Percentiles rank a stretch among this genome's conserved stretches.
Evolutionary conservation across 2,329 filamentous ascomycete genomes (phyloP).

Genomic region (Aspergillus costaricaensis): DNA sequence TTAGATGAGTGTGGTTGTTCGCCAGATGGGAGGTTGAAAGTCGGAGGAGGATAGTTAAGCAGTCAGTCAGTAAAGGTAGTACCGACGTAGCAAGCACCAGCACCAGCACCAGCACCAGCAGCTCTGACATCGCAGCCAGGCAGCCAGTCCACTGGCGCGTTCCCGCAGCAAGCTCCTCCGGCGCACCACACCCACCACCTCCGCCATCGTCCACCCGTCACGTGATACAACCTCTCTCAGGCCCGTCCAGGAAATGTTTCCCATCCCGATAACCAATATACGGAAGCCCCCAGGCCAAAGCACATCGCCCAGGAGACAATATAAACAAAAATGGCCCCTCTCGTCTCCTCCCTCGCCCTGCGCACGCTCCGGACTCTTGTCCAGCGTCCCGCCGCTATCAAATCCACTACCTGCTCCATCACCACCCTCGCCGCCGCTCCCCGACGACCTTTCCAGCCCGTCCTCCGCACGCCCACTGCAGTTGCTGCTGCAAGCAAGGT

Average conservation of each 20-base stretch:
- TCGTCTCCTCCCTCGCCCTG: slow-evolving; percentile 37
- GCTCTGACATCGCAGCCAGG: slow-evolving; percentile 21
- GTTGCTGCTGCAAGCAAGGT: slow-evolving; percentile 7
- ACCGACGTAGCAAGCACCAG: not conserved
- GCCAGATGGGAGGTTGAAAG: slow-evolving; percentile 20
- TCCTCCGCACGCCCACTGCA: slow-evolving; percentile 33
- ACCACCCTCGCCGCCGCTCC: slow-evolving; percentile 14
- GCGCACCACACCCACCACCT: slow-evolving; percentile 25
- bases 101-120: slow-evolving; percentile 5
- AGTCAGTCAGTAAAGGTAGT: not conserved
- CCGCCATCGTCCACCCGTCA: slow-evolving; percentile 27
- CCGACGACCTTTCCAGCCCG: slow-evolving; percentile 29
- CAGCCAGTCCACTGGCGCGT: slow-evolving; percentile 30
- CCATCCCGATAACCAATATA: not conserved
- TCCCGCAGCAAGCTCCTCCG: slow-evolving; percentile 38
- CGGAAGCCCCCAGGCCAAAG: not conserved
- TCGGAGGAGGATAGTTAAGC: slow-evolving; percentile 18
- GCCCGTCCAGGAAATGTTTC: slow-evolving; percentile 20
- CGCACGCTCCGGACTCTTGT: slow-evolving; percentile 38
- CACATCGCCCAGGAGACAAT: not conserved
- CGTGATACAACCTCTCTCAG: slow-evolving; percentile 21
- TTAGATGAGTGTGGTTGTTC: too few species aligned
- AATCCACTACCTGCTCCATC: slow-evolving; percentile 28
- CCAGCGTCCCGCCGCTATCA: slow-evolving; percentile 27
- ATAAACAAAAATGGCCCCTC: slow-evolving; percentile 33